Conservation (phyloP, 331 rosid genomes). For the Rhamnella rubrinervis region DNA sequence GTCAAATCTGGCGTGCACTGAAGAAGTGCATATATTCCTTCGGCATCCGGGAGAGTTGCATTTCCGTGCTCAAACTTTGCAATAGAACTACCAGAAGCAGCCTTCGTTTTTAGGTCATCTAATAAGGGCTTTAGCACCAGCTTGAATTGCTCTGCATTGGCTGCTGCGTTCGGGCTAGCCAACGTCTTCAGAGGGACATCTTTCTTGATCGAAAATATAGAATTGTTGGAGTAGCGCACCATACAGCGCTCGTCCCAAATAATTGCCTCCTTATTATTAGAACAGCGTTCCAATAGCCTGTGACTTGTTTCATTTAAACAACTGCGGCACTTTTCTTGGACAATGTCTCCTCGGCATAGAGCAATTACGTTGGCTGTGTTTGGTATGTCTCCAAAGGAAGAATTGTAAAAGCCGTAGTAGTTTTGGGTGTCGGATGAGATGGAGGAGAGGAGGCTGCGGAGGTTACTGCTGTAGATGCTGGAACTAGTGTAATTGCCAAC, state of each 20-base stretch:
- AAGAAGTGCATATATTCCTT: constrained; percentile 7
- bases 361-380: constrained; percentile 14
- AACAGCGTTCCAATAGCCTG: constrained; percentile 1
- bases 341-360: constrained; percentile 24
- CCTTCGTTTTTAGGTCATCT: background rate
- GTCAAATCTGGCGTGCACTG: constrained; percentile 33
- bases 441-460: background rate
- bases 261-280: constrained; percentile 24
- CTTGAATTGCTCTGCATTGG: background rate
- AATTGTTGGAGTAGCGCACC: no score
- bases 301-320: background rate
- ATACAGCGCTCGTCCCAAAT: no score
- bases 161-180: background rate
- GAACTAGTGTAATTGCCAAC: background rate
- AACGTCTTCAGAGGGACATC: background rate
- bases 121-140: constrained; percentile 1
- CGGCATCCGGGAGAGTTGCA: background rate
- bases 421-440: background rate
- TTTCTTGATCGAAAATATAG: no score
- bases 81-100: background rate
- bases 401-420: no score
- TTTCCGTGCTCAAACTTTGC: constrained; percentile 2
- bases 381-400: constrained; percentile 1
- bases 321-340: background rate
- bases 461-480: background rate